These are phyloP conservation scores for Fusarium veterinarium DNA, from an alignment of 2,329 filamentous ascomycete genomes.

Conservation along the genomic window DNA sequence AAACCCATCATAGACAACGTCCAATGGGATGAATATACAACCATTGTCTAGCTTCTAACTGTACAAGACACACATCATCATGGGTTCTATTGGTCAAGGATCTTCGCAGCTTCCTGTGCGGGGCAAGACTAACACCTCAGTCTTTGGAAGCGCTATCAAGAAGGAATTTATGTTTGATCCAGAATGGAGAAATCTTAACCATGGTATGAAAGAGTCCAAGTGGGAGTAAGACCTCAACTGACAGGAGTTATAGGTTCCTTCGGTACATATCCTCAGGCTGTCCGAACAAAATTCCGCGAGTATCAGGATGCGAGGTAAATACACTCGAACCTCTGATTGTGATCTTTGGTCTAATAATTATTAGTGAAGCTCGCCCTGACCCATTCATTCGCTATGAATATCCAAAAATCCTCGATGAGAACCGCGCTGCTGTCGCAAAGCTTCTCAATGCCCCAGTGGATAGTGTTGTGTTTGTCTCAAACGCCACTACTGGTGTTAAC, in stretches of 20 bases:
- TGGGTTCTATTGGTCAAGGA: slow-evolving; percentile 38
- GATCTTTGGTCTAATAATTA: neutral
- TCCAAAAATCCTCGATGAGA: slow-evolving; percentile 70
- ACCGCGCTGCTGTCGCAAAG: slow-evolving; percentile 74
- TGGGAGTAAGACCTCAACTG: neutral
- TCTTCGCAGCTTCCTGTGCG: slow-evolving; percentile 40
- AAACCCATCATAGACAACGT: neutral
- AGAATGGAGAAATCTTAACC: slow-evolving; percentile 79
- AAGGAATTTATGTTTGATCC: slow-evolving; percentile 77
- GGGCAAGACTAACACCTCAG: slow-evolving; percentile 27
- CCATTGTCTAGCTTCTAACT: neutral
- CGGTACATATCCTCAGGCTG: slow-evolving; percentile 74
- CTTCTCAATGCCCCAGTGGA: slow-evolving; percentile 74
- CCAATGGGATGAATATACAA: neutral
- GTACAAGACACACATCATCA: slow-evolving; percentile 8
- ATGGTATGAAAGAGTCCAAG: slow-evolving; percentile 64
- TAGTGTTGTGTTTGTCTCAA: slow-evolving; percentile 80
- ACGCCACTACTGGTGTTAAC: slow-evolving; percentile 83
- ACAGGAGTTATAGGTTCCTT: slow-evolving; percentile 71
- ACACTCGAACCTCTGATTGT: neutral
- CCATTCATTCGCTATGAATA: slow-evolving; percentile 78
- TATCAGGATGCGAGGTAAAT: slow-evolving; percentile 68
- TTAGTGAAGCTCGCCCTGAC: slow-evolving; percentile 75
- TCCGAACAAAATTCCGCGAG: slow-evolving; percentile 69
- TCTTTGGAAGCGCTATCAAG: slow-evolving; percentile 57